These are phyloP conservation scores for Nemania diffusa DNA, from an alignment of 2,329 filamentous ascomycete genomes.

Conservation along the genomic window DNA sequence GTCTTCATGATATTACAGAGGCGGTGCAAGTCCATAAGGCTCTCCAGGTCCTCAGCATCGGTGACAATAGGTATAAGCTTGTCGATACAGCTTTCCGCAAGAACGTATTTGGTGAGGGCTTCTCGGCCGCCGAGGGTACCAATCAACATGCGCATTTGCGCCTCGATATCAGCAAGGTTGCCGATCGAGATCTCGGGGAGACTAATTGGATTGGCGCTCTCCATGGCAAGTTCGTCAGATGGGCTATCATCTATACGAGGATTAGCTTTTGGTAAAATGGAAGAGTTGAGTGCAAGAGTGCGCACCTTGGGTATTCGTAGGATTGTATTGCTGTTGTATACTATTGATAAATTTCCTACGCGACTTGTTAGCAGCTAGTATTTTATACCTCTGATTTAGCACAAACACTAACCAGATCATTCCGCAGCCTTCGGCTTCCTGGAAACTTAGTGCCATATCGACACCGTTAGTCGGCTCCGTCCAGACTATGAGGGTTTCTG, in stretches of 20 bases:
- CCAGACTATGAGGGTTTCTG: constrained; percentile 98
- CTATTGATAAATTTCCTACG: constrained; percentile 88
- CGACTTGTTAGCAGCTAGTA: constrained; percentile 42
- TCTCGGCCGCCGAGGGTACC: constrained; percentile 81
- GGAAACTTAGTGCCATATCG: constrained; percentile 98
- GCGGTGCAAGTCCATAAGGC: constrained; percentile 84
- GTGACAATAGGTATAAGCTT: constrained; percentile 88
- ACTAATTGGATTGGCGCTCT: constrained; percentile 74
- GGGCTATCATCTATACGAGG: constrained; percentile 76
- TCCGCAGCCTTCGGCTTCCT: constrained; percentile 93
- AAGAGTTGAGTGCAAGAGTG: background rate
- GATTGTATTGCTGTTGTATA: constrained; percentile 78
- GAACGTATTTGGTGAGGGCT: constrained; percentile 85
- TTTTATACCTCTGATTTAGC: background rate
- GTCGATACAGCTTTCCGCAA: constrained; percentile 85
- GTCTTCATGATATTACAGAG: constrained; percentile 99
- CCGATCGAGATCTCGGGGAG: constrained; percentile 84
- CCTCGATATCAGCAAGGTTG: constrained; percentile 85
- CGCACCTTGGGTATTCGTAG: constrained; percentile 71
- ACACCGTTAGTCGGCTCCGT: constrained; percentile 84
- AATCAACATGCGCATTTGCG: constrained; percentile 82
- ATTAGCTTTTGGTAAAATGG: constrained; percentile 43
- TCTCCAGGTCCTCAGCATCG: constrained; percentile 91
- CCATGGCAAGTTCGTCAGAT: constrained; percentile 85
- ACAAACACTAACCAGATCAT: constrained; percentile 78